phyloP scores from a whole-genome alignment of 345 rosid species.

The Eucalyptus cloeziana region DNA sequence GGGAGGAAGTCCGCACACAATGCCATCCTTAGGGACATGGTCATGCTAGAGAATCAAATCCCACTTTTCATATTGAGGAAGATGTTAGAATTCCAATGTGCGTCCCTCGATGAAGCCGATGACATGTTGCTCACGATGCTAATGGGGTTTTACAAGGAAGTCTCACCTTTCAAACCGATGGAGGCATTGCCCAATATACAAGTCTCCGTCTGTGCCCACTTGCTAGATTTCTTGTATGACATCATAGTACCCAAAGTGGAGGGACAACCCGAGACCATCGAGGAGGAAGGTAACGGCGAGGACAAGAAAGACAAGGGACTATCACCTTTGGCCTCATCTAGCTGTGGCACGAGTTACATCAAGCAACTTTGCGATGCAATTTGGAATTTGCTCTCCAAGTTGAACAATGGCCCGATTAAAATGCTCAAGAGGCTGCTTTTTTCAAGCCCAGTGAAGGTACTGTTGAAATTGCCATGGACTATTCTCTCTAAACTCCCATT shows the following conservation, averaged over 20 bases:
- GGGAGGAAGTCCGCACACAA: slow-evolving; percentile 31
- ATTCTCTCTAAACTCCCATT: slow-evolving; percentile 46
- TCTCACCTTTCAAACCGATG: slow-evolving; percentile 34
- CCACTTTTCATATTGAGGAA: slow-evolving; percentile 42
- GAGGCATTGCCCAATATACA: not conserved
- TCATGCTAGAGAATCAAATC: slow-evolving; percentile 77
- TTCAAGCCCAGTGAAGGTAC: slow-evolving; percentile 13
- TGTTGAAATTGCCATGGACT: slow-evolving; percentile 35
- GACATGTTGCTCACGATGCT: slow-evolving; percentile 20
- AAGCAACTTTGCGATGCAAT: slow-evolving; percentile 4
- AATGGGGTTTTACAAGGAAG: slow-evolving; percentile 27
- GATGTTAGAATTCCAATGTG: slow-evolving; percentile 23
- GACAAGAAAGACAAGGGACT: not conserved
- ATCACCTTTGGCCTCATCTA: not conserved
- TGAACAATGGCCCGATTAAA: not conserved
- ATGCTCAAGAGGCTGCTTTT: slow-evolving; percentile 7
- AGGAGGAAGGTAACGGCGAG: slow-evolving; percentile 1
- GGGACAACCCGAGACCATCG: not conserved
- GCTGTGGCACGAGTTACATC: not conserved
- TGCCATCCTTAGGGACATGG: slow-evolving; percentile 43
- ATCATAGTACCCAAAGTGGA: slow-evolving; percentile 31
- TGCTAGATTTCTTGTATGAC: slow-evolving; percentile 41
- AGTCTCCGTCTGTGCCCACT: slow-evolving; percentile 18
- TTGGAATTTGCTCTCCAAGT: slow-evolving; percentile 10
- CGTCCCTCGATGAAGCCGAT: slow-evolving; percentile 21